Evolutionary conservation across 2,329 filamentous ascomycete genomes (phyloP).

Genomic region (Monilinia laxa): DNA sequence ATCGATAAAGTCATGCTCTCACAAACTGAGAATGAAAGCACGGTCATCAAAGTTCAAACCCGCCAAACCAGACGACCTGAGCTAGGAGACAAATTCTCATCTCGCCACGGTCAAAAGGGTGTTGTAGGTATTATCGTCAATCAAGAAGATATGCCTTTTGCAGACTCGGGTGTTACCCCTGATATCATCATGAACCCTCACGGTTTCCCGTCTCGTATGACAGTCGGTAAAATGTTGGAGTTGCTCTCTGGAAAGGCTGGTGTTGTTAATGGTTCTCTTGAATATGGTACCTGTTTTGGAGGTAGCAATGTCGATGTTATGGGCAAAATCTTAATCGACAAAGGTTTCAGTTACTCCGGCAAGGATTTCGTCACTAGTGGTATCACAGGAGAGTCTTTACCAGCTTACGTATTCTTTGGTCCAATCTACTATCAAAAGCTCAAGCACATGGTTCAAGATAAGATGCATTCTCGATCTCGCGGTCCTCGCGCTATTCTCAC

Average conservation of each 20-base stretch:
- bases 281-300: slow-evolving; percentile 88
- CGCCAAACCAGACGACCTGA: slow-evolving; percentile 95
- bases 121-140: slow-evolving; percentile 96
- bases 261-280: slow-evolving; percentile 77
- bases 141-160: slow-evolving; percentile 96
- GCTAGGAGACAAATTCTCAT: slow-evolving; percentile 97
- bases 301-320: slow-evolving; percentile 85
- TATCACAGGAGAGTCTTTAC: slow-evolving; percentile 89
- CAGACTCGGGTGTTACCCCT: slow-evolving; percentile 83
- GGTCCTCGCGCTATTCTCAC: slow-evolving; percentile 91
- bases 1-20: slow-evolving; percentile 97
- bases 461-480: slow-evolving; percentile 94
- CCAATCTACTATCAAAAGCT: slow-evolving; percentile 99
- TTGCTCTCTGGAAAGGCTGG: slow-evolving; percentile 93
- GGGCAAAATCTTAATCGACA: slow-evolving; percentile 76
- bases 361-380: slow-evolving; percentile 96
- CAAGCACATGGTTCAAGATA: slow-evolving; percentile 99
- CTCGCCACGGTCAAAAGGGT: slow-evolving; percentile 96
- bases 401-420: slow-evolving; percentile 97
- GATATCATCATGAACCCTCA: slow-evolving; percentile 99
- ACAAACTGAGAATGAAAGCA: slow-evolving; percentile 80
- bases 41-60: slow-evolving; percentile 90
- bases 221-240: slow-evolving; percentile 95
- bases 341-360: slow-evolving; percentile 94
- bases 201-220: slow-evolving; percentile 99